Evolutionary conservation across 768 basidiomycete species (phyloP).

Genomic region (Cystofilobasidium bisporidii): DNA sequence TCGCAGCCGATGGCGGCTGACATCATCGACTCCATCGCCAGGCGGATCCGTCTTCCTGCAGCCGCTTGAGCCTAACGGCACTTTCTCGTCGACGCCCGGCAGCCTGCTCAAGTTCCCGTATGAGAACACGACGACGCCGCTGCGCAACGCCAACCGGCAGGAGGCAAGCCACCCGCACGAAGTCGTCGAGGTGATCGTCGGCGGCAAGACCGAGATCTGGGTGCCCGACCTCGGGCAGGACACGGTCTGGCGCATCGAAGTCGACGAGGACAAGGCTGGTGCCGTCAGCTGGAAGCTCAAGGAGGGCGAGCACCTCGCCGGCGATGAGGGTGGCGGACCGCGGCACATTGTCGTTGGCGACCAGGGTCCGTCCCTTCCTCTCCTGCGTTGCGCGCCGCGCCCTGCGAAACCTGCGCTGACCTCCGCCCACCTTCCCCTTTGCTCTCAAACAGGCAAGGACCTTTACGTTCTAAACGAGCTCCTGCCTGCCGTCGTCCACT

Average conservation of each 20-base stretch:
- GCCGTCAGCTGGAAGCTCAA: slow-evolving; percentile 11
- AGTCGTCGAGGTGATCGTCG: slow-evolving; percentile 20
- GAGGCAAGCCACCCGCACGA: slow-evolving; percentile 25
- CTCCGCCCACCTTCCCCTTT: background rate
- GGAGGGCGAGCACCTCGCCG: slow-evolving; percentile 11
- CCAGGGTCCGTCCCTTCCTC: slow-evolving; percentile 16
- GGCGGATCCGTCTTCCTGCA: slow-evolving; percentile 9
- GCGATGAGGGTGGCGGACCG: slow-evolving; percentile 27
- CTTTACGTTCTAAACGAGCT: slow-evolving; percentile 29
- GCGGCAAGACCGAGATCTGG: slow-evolving; percentile 12
- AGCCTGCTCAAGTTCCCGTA: slow-evolving; percentile 19
- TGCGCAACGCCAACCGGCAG: slow-evolving; percentile 21
- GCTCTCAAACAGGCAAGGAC: slow-evolving; percentile 9
- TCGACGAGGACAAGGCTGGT: background rate
- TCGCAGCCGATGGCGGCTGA: too few relatives aligned
- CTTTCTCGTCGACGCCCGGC: slow-evolving; percentile 6
- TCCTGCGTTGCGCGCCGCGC: background rate
- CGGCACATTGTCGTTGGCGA: slow-evolving; percentile 20
- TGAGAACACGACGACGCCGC: slow-evolving; percentile 4
- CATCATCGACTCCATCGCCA: background rate
- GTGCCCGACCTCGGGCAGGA: slow-evolving; percentile 25
- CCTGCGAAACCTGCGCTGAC: background rate
- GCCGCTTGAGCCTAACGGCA: slow-evolving; percentile 16
- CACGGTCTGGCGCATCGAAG: slow-evolving; percentile 8
- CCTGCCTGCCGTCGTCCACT: slow-evolving; percentile 17